These are phyloP conservation scores for Talaromyces funiculosus DNA, from an alignment of 2,329 filamentous ascomycete species.

Conservation along the genomic window DNA sequence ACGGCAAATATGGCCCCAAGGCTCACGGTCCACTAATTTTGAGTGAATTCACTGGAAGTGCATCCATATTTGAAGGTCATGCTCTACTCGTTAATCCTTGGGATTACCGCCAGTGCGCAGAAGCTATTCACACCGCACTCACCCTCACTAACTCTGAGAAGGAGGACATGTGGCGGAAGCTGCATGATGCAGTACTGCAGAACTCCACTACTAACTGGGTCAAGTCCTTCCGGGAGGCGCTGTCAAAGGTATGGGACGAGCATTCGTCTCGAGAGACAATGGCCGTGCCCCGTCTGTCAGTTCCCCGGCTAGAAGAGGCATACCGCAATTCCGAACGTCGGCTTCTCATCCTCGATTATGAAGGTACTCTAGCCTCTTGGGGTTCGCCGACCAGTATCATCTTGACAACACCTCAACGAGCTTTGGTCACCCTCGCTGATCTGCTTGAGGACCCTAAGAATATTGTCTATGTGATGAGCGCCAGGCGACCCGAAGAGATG, in stretches of 20 bases:
- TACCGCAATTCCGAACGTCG: conserved; percentile 64
- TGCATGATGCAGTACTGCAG: conserved; percentile 67
- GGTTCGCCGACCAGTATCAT: conserved; percentile 80
- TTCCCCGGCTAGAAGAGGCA: conserved; percentile 56
- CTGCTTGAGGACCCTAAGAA: conserved; percentile 75
- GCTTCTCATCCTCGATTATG: conserved; percentile 87
- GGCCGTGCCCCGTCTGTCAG: conserved; percentile 76
- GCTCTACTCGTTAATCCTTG: conserved; percentile 89
- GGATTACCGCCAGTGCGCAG: conserved; percentile 84
- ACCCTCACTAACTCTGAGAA: conserved; percentile 76
- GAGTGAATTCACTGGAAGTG: conserved; percentile 91
- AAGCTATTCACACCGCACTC: conserved; percentile 76
- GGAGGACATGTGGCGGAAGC: conserved; percentile 63
- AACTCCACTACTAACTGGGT: conserved; percentile 87
- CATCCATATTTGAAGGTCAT: conserved; percentile 73
- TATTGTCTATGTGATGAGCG: conserved; percentile 89
- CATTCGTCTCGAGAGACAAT: conserved; percentile 80
- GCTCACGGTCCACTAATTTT: conserved; percentile 85
- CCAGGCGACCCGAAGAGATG: conserved; percentile 78
- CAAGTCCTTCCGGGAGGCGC: conserved; percentile 62
- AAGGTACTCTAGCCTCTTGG: conserved; percentile 85
- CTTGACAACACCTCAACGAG: conserved; percentile 77
- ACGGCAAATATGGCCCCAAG: conserved; percentile 67
- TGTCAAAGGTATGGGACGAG: conserved; percentile 73
- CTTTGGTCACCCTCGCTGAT: conserved; percentile 75